These are phyloP conservation scores for Lachnellula subtilissima DNA, from an alignment of 2,329 filamentous ascomycete species.

Conservation along the genomic window DNA sequence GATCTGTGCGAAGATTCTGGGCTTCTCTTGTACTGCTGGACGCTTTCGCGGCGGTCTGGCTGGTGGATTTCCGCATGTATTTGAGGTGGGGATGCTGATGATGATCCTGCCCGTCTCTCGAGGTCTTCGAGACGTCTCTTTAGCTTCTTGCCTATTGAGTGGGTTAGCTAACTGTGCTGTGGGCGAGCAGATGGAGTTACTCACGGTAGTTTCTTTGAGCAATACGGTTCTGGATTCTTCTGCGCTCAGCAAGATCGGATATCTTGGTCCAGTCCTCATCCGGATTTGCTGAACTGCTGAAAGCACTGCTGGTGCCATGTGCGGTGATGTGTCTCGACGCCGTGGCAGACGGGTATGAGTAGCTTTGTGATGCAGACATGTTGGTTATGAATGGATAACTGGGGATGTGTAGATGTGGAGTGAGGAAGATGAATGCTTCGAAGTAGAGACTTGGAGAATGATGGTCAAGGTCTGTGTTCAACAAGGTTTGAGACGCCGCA, in stretches of 20 bases:
- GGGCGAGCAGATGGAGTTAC: conserved; percentile 32
- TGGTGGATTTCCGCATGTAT: conserved; percentile 43
- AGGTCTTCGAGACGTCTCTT: conserved; percentile 85
- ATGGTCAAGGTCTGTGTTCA: conserved; percentile 11
- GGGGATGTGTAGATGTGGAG: conserved; percentile 9
- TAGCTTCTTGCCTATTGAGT: conserved; percentile 74
- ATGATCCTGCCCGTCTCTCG: conserved; percentile 68
- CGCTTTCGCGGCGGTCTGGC: conserved; percentile 24
- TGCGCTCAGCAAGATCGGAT: conserved; percentile 88
- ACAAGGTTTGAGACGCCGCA: conserved; percentile 16
- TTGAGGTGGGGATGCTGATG: conserved; percentile 52
- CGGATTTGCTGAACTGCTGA: conserved; percentile 88
- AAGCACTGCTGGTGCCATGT: conserved; percentile 86
- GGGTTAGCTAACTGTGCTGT: conserved; percentile 11
- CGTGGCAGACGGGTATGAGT: conserved; percentile 28
- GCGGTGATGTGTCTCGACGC: conserved; percentile 58
- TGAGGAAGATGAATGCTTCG: conserved; percentile 8
- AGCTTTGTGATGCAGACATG: conserved; percentile 30
- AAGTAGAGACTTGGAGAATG: conserved; percentile 10
- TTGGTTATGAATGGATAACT: conserved; percentile 13
- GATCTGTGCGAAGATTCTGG: conserved; percentile 33
- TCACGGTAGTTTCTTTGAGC: conserved; percentile 95
- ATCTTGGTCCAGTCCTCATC: conserved; percentile 99
- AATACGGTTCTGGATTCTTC: conserved; percentile 95
- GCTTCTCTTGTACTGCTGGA: conserved; percentile 28